phyloP scores from a whole-genome alignment of 75 land plant genomes.

The Cunninghamia lanceolata region DNA sequence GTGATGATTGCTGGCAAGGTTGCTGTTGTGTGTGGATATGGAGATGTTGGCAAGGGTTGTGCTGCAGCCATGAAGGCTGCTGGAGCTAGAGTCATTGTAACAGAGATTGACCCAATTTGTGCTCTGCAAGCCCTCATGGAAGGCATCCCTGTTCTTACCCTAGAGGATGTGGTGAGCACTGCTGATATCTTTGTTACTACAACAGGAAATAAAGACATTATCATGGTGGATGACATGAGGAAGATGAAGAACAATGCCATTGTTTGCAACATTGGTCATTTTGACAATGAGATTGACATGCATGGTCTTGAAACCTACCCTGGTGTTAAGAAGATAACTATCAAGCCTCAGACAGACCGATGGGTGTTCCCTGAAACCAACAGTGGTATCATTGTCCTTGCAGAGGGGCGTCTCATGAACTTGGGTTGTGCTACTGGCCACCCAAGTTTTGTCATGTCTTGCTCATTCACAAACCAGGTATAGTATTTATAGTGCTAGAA shows the following conservation, averaged over 20 bases:
- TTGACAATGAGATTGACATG: constrained; percentile 96
- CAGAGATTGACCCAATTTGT: constrained; percentile 13
- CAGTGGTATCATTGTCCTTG: constrained; percentile 77
- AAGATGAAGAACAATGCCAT: no score
- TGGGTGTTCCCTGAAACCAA: constrained; percentile 95
- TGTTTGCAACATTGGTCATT: constrained; percentile 11
- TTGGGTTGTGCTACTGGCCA: constrained; percentile 95
- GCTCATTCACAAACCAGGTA: constrained; percentile 96
- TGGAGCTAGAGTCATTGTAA: constrained; percentile 86
- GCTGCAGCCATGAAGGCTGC: constrained; percentile 84
- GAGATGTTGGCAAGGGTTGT: constrained; percentile 98
- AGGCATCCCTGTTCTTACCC: constrained; percentile 31
- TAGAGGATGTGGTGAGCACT: constrained; percentile 67
- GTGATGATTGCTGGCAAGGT: no score
- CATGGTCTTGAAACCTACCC: constrained; percentile 73
- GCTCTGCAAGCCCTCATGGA: no score
- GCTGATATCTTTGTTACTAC: constrained; percentile 92
- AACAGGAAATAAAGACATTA: constrained; percentile 96
- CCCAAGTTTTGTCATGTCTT: constrained; percentile 97
- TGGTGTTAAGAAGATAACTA: constrained; percentile 85
- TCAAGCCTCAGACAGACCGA: constrained; percentile 95
- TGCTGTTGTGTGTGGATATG: constrained; percentile 77
- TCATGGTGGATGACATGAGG: constrained; percentile 52
- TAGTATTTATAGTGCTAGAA: constrained; percentile 23
- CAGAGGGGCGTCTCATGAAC: constrained; percentile 94